Base-by-base conservation (phyloP, 371 early-diverging fungal species). In the Blakeslea trispora region DNA sequence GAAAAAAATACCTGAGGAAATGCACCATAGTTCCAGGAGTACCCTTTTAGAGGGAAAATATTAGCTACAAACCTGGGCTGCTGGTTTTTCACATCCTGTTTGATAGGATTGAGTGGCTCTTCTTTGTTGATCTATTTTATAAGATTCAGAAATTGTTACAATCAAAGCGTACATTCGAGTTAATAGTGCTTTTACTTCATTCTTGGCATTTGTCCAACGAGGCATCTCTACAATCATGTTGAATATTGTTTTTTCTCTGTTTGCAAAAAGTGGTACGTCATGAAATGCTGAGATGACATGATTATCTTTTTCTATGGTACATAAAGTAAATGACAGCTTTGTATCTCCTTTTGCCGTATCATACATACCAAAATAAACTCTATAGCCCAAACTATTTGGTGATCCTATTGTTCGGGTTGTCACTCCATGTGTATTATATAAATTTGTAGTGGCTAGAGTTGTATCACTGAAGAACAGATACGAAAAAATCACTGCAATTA, bases 21-120 rank as follows among this genome's bases (percentile, higher is more conserved):
- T 35, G 96, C 96, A 55, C 98, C 98, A 64, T 97, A 97, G 87
- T 98, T 98, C 96, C 96, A 97, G 61, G 92, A 88, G 78, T 97
- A 98, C 42, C 99, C 99, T 72, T 94, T 92, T 82, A 89, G 90
- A 14, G 98, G 99, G 83, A 94, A 97, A 60, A 91, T 82, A 82
- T 98, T 98, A 63, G 88, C 81, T 46, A 96, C 93, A 78, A 85
- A 97, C 59, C 99, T 83, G 44, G 93, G 86, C 72, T 91, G 91
- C 62, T 91, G 94, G 76, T 98, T 93, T 83, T 94, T 93, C 53
- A 86, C 77, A 72, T 98, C 99, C 73, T 97, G 97, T 76, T 85
- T 92, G 72, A 98, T 98, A 48, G 98, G 98, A 84, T 98, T 98
- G 68, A 94, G 80, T 43, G 74, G 52, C 50, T 84, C 87, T 60